Percentiles rank a stretch among this genome's conserved stretches.
These are phyloP conservation scores for Boletus patriciae DNA, from an alignment of 768 basidiomycete species.

Conservation along the genomic window DNA sequence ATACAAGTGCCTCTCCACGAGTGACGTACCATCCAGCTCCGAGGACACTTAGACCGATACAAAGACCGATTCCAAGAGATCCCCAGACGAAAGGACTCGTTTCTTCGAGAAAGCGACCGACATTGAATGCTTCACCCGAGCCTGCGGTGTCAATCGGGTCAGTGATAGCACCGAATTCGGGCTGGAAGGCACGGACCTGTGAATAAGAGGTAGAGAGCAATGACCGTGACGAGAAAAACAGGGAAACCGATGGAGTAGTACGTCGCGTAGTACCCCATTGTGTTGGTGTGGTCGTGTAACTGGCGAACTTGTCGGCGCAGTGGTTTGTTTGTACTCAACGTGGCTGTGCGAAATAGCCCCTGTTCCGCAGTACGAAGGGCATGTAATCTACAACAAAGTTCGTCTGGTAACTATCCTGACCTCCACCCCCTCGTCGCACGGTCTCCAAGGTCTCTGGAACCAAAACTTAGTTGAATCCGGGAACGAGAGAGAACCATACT, in stretches of 20 bases:
- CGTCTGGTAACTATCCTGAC: background rate
- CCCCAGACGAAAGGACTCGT: constrained; percentile 94
- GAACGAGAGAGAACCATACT: background rate
- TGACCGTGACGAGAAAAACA: constrained; percentile 56
- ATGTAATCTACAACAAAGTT: background rate
- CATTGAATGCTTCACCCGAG: constrained; percentile 90
- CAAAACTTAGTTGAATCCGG: background rate
- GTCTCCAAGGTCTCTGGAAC: constrained; percentile 21
- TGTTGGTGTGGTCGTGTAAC: background rate
- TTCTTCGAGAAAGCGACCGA: constrained; percentile 92
- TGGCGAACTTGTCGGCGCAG: background rate
- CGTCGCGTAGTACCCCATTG: constrained; percentile 31
- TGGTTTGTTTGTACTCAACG: constrained; percentile 9
- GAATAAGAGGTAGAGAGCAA: constrained; percentile 87
- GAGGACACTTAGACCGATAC: constrained; percentile 88
- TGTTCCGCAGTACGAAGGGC: too few relatives aligned
- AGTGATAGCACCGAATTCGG: background rate
- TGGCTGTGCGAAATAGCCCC: constrained; percentile 3
- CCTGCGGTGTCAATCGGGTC: constrained; percentile 40
- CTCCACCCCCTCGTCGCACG: constrained; percentile 14
- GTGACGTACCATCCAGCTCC: constrained; percentile 89
- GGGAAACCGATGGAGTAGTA: constrained; percentile 74
- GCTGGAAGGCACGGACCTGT: constrained; percentile 57
- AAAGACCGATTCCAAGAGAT: constrained; percentile 85
- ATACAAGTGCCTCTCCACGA: background rate